Base-by-base conservation (phyloP, 371 early-diverging fungal species). In the Actinomortierella wolfii region DNA sequence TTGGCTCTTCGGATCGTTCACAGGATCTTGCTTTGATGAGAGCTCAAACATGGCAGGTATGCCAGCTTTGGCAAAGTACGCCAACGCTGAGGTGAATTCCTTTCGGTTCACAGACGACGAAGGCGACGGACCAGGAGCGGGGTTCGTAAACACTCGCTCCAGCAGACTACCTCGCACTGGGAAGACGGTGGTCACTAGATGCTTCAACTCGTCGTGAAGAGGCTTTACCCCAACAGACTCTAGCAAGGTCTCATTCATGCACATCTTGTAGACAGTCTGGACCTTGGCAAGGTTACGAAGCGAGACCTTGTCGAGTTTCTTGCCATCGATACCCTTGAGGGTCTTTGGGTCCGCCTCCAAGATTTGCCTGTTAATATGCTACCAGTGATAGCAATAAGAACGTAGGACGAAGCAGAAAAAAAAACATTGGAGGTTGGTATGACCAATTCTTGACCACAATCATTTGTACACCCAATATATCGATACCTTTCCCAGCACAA, bases 231-330 rank as follows among this genome's bases (percentile, higher is more conserved):
- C 84, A 25, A 60, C 61, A 17, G 61, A 47, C 29, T 78, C 78
- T 49, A 86, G 84, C 15, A 49, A 48, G 2, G 70, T 57, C 54
- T 86, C 83, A 25, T 86, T 79, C 86, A 86, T 84, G 61, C 87
- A 87, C 18, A 82, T 77, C 51, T 74, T 61, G 59, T 79, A 87
- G 14, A 85, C 56, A 13, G 53, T 57, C 54, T 82, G 76, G 21
- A 76, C 71, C 61, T 83, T 84, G 49, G 77, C 61, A 52, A 84
- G 83, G 51, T 82, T 83, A 41, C 80, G 78, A 18, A 77, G 81
- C 14, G 75, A 56, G 17, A 66, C 40, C 26, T 66, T 71, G 42
- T 76, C 76, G 9, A 34, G 34, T 6, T 11, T 4, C 11, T 34
- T 34, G 34, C 34, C 34, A 34, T 34, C 34, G 34, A 11, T 4